Conservation (phyloP, 768 basidiomycete genomes). For the Cyathus striatus region DNA sequence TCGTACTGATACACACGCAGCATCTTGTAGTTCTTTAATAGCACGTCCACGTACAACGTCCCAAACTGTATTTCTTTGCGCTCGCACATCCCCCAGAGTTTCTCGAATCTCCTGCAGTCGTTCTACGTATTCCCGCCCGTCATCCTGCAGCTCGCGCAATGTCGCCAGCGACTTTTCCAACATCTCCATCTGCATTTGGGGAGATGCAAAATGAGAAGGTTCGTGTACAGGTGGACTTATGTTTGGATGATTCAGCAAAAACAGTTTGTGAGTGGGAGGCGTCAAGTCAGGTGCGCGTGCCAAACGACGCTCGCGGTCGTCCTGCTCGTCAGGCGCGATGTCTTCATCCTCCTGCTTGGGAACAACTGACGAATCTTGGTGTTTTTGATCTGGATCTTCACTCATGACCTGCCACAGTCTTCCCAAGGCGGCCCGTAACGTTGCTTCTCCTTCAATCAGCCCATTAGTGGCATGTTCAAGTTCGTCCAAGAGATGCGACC, state of each 20-base stretch:
- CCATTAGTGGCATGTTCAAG: slow-evolving; percentile 79
- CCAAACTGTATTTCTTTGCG: slow-evolving; percentile 74
- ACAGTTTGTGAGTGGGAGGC: slow-evolving; percentile 61
- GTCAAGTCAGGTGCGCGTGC: slow-evolving; percentile 64
- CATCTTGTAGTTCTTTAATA: slow-evolving; percentile 69
- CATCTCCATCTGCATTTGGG: slow-evolving; percentile 62
- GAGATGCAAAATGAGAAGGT: slow-evolving; percentile 57
- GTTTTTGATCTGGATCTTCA: slow-evolving; percentile 52
- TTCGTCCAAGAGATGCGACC: slow-evolving; percentile 71
- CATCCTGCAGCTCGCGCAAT: slow-evolving; percentile 79
- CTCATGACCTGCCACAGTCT: slow-evolving; percentile 78
- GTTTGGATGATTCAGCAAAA: slow-evolving; percentile 48
- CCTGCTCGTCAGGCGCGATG: slow-evolving; percentile 39
- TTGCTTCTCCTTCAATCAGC: slow-evolving; percentile 79
- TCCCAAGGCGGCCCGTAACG: slow-evolving; percentile 69
- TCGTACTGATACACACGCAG: slow-evolving; percentile 36
- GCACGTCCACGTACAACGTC: slow-evolving; percentile 69
- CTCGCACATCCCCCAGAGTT: slow-evolving; percentile 67
- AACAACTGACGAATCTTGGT: slow-evolving; percentile 36
- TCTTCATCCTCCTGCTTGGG: slow-evolving; percentile 70
- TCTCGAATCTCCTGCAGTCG: slow-evolving; percentile 82
- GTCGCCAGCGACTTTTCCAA: slow-evolving; percentile 72
- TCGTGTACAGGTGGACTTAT: slow-evolving; percentile 46
- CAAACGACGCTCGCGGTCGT: slow-evolving; percentile 35
- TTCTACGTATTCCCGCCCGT: slow-evolving; percentile 83